Evolutionary conservation across 345 rosid genomes (phyloP), one percentile per base, ranked within the genome.

Genomic region (Gossypium mustelinum): DNA sequence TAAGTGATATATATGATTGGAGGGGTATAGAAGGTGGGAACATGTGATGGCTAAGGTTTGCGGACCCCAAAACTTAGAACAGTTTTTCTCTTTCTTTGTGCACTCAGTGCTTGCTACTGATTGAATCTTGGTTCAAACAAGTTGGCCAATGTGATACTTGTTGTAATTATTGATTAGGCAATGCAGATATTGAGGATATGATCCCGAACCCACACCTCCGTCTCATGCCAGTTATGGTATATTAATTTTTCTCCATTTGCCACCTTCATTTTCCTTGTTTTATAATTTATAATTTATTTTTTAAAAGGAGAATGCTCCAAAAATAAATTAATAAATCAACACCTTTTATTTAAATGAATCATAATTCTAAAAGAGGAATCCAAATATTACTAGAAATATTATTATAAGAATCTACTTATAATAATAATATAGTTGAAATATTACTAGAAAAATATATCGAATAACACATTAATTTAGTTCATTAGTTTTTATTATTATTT

Each of bases 131-230:
- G 27, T n/a, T 64, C 41, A 64, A 64, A 64, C 69, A 64, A 64
- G 69, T 64, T 41, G 69, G 51, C 69, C 51, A 64, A 64, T 9
- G 41, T 41, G 69, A 64, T 64, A 43, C 50, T 9, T n/a, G 11
- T 64, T 7, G 13, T 50, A 3, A 12, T 48, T 11, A 11, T 48
- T n/a, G 69, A 16, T 64, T 41, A 41, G 48, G 50, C 11, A 41
- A n/a, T 64, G 69, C 24, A 41, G 7, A 45, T 0, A 45, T 10
- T 64, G 25, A 64, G 69, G 69, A 41, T 64, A 34, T 34, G 16
- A 41, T 43, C 69, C 43, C 48, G 43, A 41, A 41, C 69, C 69
- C 69, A 41, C 51, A 9, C 50, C 24, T 22, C 50, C 68, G n/a
- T n/a, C 51, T n/a, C 69, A 63, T 63, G 62, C 12, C 34, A 57